A percentile compares a stretch with the other conserved stretches of the same genome.
phyloP scores from a whole-genome alignment of 2,329 filamentous ascomycete species.

The Aspergillus phoenicis region DNA sequence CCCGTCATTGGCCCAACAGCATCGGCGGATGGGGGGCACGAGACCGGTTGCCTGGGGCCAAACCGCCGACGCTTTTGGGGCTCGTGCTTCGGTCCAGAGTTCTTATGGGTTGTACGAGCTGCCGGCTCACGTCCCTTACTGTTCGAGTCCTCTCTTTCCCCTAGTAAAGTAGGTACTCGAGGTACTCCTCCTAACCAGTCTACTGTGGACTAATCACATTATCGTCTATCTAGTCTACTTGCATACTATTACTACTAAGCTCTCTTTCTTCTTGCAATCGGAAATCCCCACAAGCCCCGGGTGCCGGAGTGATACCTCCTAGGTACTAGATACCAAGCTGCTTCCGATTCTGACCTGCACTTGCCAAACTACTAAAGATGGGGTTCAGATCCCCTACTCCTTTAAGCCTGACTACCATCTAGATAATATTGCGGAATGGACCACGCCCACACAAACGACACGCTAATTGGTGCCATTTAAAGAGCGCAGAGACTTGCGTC shows the following conservation, averaged over 20 bases:
- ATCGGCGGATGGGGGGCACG: conserved; percentile 27
- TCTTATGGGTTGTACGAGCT: conserved; percentile 18
- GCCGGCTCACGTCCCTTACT: conserved; percentile 15
- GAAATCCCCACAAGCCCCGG: not conserved
- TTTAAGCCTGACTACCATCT: not conserved
- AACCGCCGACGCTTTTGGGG: conserved; percentile 26
- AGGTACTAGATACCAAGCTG: not conserved
- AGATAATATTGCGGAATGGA: not conserved
- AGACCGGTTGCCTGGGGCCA: conserved; percentile 26
- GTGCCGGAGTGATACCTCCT: not conserved
- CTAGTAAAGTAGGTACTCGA: not conserved
- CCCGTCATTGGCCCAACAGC: conserved; percentile 30
- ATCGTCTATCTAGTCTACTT: too few species aligned
- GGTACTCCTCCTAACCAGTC: not conserved
- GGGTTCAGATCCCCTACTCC: conserved; percentile 4
- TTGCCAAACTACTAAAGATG: not conserved
- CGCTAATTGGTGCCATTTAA: conserved; percentile 4
- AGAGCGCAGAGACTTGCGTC: not conserved
- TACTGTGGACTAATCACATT: not conserved
- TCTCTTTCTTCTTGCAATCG: not conserved
- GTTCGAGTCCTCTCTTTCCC: not conserved
- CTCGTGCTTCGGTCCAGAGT: conserved; percentile 22
- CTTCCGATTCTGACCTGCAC: not conserved
- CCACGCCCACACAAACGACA: not conserved
- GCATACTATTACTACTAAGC: too few species aligned